A percentile compares a stretch with the other conserved stretches of the same genome.
Conservation (phyloP, 345 rosid species). For the Raphanus raphanistrum region DNA sequence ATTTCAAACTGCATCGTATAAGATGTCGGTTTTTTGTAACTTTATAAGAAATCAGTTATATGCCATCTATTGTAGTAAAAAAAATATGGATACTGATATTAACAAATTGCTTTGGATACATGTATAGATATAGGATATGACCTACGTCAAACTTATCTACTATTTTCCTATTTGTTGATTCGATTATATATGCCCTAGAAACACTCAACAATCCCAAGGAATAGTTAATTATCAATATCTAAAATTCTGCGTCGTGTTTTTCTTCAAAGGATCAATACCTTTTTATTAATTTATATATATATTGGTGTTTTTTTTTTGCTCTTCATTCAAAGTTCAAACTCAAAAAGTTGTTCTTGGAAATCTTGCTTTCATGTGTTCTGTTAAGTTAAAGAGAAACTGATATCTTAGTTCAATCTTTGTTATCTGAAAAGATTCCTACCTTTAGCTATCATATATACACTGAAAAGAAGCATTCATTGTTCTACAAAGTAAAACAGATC, state of each 20-base stretch:
- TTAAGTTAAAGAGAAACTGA: conserved; percentile 39
- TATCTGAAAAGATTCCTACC: conserved; percentile 30
- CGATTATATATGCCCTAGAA: conserved; percentile 18
- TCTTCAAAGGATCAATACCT: conserved; percentile 20
- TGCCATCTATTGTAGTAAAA: conserved; percentile 10
- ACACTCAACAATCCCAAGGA: conserved; percentile 21
- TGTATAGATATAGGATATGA: background rate
- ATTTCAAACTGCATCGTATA: conserved; percentile 16
- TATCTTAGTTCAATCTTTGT: conserved; percentile 42
- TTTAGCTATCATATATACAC: conserved; percentile 11
- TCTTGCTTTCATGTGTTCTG: conserved; percentile 36
- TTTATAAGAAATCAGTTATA: background rate
- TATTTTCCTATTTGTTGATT: conserved; percentile 16
- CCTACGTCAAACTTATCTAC: conserved; percentile 7
- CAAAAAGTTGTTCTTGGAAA: conserved; percentile 29
- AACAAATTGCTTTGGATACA: background rate
- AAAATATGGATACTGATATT: background rate
- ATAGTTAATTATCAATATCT: conserved; percentile 14
- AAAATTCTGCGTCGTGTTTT: conserved; percentile 29
- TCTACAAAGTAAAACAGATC: conserved; percentile 6
- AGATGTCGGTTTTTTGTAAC: background rate
- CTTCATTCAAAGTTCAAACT: conserved; percentile 35
- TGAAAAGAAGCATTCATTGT: conserved; percentile 8
- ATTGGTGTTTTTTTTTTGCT: background rate
- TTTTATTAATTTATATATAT: background rate